Percentiles rank a stretch among this genome's conserved stretches.
Evolutionary conservation across 495 filamentous ascomycete species (phyloP).

Genomic region (Pseudotulostoma volvatum): DNA sequence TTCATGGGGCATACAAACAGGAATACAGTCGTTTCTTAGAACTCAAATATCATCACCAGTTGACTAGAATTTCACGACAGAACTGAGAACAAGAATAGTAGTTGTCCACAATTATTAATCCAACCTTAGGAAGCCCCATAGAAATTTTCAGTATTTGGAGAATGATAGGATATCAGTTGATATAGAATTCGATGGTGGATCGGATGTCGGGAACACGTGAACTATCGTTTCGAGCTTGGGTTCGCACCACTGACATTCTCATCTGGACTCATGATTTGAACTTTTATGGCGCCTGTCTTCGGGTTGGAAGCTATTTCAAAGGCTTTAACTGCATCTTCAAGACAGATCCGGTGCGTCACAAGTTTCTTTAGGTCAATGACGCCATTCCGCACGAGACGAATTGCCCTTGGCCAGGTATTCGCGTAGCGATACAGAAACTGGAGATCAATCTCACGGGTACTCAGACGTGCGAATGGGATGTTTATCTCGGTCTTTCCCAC

Average conservation of each 20-base stretch:
- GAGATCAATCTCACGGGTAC: constrained; percentile 80
- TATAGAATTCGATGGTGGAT: no score
- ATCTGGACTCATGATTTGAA: constrained; percentile 53
- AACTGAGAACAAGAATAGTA: no score
- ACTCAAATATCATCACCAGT: no score
- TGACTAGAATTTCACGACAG: no score
- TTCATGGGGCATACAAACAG: no score
- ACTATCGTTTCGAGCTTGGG: background rate
- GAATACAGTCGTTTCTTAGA: no score
- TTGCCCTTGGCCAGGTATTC: constrained; percentile 91
- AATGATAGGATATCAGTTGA: no score
- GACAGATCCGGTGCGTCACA: constrained; percentile 69
- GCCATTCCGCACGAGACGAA: constrained; percentile 68
- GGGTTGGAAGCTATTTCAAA: constrained; percentile 75
- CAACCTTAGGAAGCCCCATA: no score
- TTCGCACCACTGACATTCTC: constrained; percentile 28
- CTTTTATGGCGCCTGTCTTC: constrained; percentile 90
- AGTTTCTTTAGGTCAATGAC: constrained; percentile 64
- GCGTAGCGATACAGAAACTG: constrained; percentile 91
- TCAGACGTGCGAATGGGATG: constrained; percentile 83
- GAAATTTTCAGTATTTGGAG: no score
- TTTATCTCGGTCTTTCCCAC: constrained; percentile 89
- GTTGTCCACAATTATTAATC: no score
- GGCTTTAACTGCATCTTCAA: constrained; percentile 79
- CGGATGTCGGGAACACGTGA: background rate